Evolutionary conservation across 2,329 filamentous ascomycete genomes (phyloP), one percentile per base, ranked within the genome.

Genomic region (Cryphonectria naterciae): DNA sequence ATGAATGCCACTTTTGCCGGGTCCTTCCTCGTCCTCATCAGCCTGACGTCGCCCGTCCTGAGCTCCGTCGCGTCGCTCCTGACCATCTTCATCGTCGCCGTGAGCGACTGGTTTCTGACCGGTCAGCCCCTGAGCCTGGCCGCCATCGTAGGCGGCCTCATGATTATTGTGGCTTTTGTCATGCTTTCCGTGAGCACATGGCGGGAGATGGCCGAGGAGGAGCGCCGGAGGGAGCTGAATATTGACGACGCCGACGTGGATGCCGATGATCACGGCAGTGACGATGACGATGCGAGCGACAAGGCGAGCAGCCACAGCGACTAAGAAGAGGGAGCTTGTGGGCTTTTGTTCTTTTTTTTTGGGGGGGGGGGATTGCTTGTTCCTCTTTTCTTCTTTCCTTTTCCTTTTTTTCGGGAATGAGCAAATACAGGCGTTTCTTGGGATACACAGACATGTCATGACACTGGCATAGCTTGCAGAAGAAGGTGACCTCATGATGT

Each of bases 1-100:
- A 90, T 94, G 75, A 99, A 98, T 84, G 95, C 94, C 62, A 92
- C 89, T 0, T 99, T 99, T 79, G 96, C 94, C 15, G 96, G 96
- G 35, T 93, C 91, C 28, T 98, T 98, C 84, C 86, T 98, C 10
- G 92, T 97, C 46, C 87, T 99, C 68, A 98, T 99, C 77, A 94
- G 91, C 22, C 86, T 99, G 39, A 99, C 96, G 0, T 95, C 92
- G 25, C 96, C 96, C 0, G 96, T 99, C 2, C 85, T 99, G 5
- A 95, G 92, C 70, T 97, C 93, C 25, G 96, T 99, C 15, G 96
- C 96, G 0, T 94, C 95, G 2, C 88, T 99, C 41, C 85, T 99
- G 63, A 99, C 96, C 32, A 99, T 99, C 75, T 98, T 99, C 85
- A 89, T 98, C 72, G 96, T 99, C 8, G 96, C 95, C 0, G 84